Base-by-base conservation (phyloP, 805 yeast genomes). In the Brettanomyces naardenensis region DNA sequence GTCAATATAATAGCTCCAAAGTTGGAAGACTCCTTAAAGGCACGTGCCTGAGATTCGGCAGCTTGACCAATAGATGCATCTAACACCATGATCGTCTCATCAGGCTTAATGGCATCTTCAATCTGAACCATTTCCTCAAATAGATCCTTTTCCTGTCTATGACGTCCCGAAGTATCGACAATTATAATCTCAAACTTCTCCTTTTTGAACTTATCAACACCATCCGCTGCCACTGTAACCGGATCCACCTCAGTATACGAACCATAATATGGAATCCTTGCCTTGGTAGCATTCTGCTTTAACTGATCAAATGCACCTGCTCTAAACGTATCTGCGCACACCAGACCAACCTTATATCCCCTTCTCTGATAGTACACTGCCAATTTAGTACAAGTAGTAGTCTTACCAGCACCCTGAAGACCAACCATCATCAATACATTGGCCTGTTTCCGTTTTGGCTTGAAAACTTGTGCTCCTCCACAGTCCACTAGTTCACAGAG, bases 261-360 rank as follows among this genome's bases (percentile, higher is more conserved):
- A 51, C 98, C 98, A 59, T 78, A 90, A 62, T 77, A 90, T 32
- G 98, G 97, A 39, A 90, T 86, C 49, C 82, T 78, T 2, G 98
- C 94, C 65, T 87, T 86, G 38, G 90, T 87, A 19, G 98, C 97
- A 61, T 90, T 90, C 63, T 90, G 98, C 59, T 92, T 90, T 62
- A 90, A 73, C 69, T 90, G 98, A 64, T 90, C 98, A 67, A 90
- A 90, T 2, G 98, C 98, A 71, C 98, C 98, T 27, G 98, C 98
- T 71, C 98, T 80, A 71, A 90, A 92, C 22, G 98, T 92, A 68
- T 92, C 98, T 2, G 98, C 98, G 75, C 98, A 92, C 19, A 92
- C 97, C 56, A 92, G 68, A 37, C 97, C 97, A 33, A 87, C 95
- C 58, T 88, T 89, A 63, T 80, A 87, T 3, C 97, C 97, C 54